A percentile compares a stretch with the other conserved stretches of the same genome.
These are phyloP conservation scores for Paecilomyces variotii DNA, from an alignment of 2,329 filamentous ascomycete species.

Conservation along the genomic window DNA sequence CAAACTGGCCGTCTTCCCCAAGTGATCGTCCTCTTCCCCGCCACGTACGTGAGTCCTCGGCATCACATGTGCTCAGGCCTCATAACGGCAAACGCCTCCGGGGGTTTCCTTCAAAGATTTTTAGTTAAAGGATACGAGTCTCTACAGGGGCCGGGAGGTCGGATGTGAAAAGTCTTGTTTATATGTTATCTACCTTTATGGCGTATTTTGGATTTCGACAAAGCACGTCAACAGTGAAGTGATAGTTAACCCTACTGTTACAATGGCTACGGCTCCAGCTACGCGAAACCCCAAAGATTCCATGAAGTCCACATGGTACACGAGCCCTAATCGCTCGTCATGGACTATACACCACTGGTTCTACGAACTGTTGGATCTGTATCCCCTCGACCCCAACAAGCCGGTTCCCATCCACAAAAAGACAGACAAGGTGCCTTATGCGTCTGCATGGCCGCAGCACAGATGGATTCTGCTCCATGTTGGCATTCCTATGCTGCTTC, in stretches of 20 bases:
- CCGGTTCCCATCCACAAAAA: slow-evolving; percentile 28
- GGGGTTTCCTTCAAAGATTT: too few species aligned
- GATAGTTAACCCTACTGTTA: neutral
- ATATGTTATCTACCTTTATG: too few species aligned
- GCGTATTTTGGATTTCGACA: too few species aligned
- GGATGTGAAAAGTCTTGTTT: too few species aligned
- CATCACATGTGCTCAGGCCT: too few species aligned
- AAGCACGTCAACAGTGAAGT: neutral
- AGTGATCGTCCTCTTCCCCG: too few species aligned
- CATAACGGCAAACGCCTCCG: too few species aligned
- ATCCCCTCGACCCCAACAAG: slow-evolving; percentile 15
- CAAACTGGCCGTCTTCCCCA: too few species aligned
- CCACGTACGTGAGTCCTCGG: too few species aligned
- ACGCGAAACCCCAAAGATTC: slow-evolving; percentile 18
- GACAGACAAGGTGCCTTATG: slow-evolving; percentile 29
- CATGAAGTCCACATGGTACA: slow-evolving; percentile 30
- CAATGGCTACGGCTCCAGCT: slow-evolving; percentile 3
- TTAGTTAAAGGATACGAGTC: too few species aligned
- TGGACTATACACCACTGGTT: slow-evolving; percentile 23
- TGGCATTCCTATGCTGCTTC: slow-evolving; percentile 24
- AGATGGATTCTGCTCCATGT: slow-evolving; percentile 30
- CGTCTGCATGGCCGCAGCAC: slow-evolving; percentile 23
- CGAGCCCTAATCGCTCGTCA: slow-evolving; percentile 6
- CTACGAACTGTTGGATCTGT: slow-evolving; percentile 16
- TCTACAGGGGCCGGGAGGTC: too few species aligned